Base-by-base conservation (phyloP, 2,329 filamentous ascomycete species). In the Trichoderma citrinoviride region DNA sequence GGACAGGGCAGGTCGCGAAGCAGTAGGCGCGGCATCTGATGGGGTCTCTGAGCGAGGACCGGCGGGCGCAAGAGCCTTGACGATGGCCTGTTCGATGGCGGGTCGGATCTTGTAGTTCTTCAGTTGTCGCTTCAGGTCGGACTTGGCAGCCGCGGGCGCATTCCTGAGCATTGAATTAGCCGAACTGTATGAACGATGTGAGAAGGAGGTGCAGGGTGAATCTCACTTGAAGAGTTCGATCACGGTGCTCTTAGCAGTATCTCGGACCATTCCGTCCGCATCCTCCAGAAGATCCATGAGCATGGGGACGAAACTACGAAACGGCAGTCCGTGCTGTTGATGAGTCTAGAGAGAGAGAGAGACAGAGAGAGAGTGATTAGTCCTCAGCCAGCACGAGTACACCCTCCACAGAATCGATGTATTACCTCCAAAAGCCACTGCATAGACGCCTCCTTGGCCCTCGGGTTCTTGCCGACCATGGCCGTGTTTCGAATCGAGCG, bases 281-380 rank as follows among this genome's bases (percentile, higher is more conserved):
- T 97, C 93, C 77, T 97, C 94, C 47, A 97, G 84, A 69, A 95
- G 85, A 62, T 92, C 89, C 79, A 97, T 94, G 46, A 97, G 83
- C 12, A 85, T 84, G 3, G 91, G 90, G 1, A 96, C 93, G 74
- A 96, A 97, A 72, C 81, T 81, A 67, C 92, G 90, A 78, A 97
- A 97, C 43, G 89, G 88, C 69, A 97, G 81, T 44, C 87, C 87
- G 65, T 93, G 86, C 61, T 92, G 89, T 73, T 89, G 85, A 75
- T 95, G 90, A 89, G 94, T 96, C 85, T 92, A 73, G 19, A 25
- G 33, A 17, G 15, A 1, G 17, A 52, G n/a, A 29, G 41, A 17
- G 14, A 1, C 15, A 33, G 12, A 37, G 33, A 14, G 33, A 10
- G 8, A 5, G 33, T 14, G 33, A 68, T 77, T 43, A 77, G 73